A percentile compares a stretch with the other conserved stretches of the same genome.
Conservation (phyloP, 495 filamentous ascomycete species). For the Penicillium coffeae region DNA sequence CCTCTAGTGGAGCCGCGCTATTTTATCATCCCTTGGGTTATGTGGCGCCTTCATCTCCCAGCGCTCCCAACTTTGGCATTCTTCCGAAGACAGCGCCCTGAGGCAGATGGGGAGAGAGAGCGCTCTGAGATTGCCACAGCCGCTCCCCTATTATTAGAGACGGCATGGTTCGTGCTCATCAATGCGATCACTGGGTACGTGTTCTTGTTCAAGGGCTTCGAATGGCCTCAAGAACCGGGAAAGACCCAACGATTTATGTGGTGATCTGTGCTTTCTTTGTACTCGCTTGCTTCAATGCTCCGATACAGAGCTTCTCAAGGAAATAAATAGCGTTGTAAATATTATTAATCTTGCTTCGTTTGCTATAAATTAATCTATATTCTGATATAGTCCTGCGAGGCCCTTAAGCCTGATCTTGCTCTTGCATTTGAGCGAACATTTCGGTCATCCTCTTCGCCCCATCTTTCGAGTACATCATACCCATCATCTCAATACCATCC, state of each 20-base stretch:
- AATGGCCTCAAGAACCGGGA: conserved; percentile 76
- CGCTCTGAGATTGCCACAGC: conserved; percentile 30
- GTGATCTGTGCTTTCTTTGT: too few species aligned
- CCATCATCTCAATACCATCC: conserved; percentile 8
- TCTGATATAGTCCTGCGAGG: too few species aligned
- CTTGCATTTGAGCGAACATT: background rate
- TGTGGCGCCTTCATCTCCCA: conserved; percentile 83
- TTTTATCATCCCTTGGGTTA: conserved; percentile 90
- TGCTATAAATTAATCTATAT: too few species aligned
- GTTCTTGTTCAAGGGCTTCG: conserved; percentile 75
- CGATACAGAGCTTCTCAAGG: too few species aligned
- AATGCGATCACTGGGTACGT: conserved; percentile 74
- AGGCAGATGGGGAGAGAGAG: conserved; percentile 22
- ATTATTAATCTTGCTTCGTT: too few species aligned
- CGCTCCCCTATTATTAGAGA: conserved; percentile 62
- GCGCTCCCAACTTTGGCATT: conserved; percentile 31
- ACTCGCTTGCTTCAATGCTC: too few species aligned
- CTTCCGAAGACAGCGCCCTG: conserved; percentile 20
- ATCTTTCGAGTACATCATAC: conserved; percentile 10
- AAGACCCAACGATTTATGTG: conserved; percentile 91
- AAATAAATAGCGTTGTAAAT: too few species aligned
- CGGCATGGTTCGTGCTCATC: conserved; percentile 68
- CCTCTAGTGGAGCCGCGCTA: conserved; percentile 93
- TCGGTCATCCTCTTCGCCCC: conserved; percentile 3
- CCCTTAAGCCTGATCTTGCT: background rate